phyloP scores from a whole-genome alignment of 1,284 basidiomycete species.

The Anthracocystis setariae region DNA sequence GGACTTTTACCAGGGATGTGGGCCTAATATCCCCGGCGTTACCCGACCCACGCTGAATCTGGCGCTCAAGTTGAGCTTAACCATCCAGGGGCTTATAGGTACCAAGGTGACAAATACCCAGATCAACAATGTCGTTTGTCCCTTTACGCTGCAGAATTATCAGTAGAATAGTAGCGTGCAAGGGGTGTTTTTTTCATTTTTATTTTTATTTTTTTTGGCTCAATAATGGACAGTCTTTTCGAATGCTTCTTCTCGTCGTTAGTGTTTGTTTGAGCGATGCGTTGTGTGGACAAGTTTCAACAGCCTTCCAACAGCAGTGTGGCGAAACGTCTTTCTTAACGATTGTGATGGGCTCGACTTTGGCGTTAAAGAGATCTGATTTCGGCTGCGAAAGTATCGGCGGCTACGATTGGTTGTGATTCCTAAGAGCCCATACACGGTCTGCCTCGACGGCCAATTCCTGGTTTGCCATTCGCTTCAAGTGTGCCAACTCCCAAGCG shows the following conservation, averaged over 20 bases:
- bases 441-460: conserved; percentile 9
- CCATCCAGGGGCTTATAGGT: conserved; percentile 50
- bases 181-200: not conserved
- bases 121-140: conserved; percentile 41
- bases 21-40: conserved; percentile 27
- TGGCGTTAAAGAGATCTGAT: too few relatives aligned
- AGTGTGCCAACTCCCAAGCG: conserved; percentile 22
- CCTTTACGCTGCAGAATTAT: conserved; percentile 43
- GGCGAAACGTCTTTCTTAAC: too few relatives aligned
- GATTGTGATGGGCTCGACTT: too few relatives aligned
- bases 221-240: not conserved
- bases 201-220: too few relatives aligned
- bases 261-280: too few relatives aligned
- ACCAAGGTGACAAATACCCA: conserved; percentile 45
- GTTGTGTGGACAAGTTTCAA: too few relatives aligned
- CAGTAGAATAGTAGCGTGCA: conserved; percentile 11
- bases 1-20: conserved; percentile 52
- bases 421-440: conserved; percentile 23
- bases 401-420: conserved; percentile 2
- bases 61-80: conserved; percentile 42
- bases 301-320: too few relatives aligned
- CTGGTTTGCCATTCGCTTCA: not conserved
- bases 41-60: conserved; percentile 49
- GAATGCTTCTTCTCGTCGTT: too few relatives aligned
- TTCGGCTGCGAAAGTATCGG: too few relatives aligned